Evolutionary conservation across 257 asterid genomes (phyloP), one percentile per base, ranked within the genome.

Genomic region (Solanum bulbocastanum): DNA sequence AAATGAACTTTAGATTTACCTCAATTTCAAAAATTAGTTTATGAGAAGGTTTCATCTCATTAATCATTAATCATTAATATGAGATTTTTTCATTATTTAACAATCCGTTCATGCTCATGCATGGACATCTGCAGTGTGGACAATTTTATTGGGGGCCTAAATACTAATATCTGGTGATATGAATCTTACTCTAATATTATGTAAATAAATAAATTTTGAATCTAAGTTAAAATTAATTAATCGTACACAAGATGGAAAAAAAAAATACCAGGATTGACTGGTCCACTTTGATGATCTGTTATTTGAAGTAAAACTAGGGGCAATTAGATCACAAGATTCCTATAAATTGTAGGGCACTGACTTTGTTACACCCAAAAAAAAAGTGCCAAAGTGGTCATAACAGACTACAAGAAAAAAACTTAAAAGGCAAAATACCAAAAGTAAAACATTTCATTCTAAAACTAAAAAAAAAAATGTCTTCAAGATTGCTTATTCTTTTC

Each of bases 401-500:
- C 85, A 82, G 49, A 49, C 20, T 18, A 82, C 44, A 82, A 81
- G 39, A 16, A 49, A 79, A 49, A 49, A 81, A 9, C 40, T 44
- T 15, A 9, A 8, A 9, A 8, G 66, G 68, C 40, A 46, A 81
- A 66, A 46, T 1, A 30, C 11, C 42, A 27, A 46, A 13, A 15
- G 42, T 4, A 8, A 78, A 25, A 78, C 8, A 25, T 15, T 13
- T 46, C 68, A 81, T 81, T 46, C 85, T 16, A 81, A 10, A 40
- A 23, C n/a, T 13, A 56, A 30, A 36, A 30, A 36, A 14, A 71
- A 87, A 87, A 30, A 92, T 90, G 95, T 83, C 86, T 83, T 87
- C 89, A 60, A 94, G 94, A 52, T 65, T 87, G 68, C 88, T 95
- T 49, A 89, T 93, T 37, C 76, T 91, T 6, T 74, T 88, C 46